phyloP scores from a whole-genome alignment of 2,329 filamentous ascomycete species.

The Botrytis elliptica region DNA sequence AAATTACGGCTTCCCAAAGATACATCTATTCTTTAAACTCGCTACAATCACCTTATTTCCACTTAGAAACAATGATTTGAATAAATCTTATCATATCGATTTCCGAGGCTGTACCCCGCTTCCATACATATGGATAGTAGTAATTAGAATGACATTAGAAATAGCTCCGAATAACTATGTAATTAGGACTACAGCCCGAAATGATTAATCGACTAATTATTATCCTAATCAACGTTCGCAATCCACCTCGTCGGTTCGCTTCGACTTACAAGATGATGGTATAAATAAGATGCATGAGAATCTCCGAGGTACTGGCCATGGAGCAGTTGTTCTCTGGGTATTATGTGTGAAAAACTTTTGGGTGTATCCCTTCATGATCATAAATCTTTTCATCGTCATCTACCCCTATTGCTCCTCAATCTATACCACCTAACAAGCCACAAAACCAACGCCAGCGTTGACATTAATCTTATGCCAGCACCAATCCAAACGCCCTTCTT shows the following conservation, averaged over 20 bases:
- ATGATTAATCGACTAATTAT: background rate
- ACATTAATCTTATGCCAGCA: constrained; percentile 27
- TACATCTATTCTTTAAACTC: background rate
- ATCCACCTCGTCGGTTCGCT: background rate
- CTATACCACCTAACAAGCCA: constrained; percentile 20
- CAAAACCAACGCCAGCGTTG: constrained; percentile 15
- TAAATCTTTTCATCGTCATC: background rate
- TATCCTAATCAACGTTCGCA: background rate
- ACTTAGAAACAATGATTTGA: background rate
- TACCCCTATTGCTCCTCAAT: constrained; percentile 8
- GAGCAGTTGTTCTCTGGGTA: background rate
- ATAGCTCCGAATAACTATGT: background rate
- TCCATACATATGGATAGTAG: background rate
- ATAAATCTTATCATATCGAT: background rate
- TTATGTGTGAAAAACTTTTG: background rate
- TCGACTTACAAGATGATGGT: background rate
- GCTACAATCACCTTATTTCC: background rate
- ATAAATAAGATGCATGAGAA: background rate
- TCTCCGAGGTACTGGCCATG: background rate
- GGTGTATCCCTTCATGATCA: constrained; percentile 1
- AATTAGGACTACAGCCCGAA: background rate
- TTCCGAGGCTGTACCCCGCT: background rate
- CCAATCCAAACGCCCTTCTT: constrained; percentile 36
- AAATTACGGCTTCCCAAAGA: background rate
- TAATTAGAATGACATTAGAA: background rate